Conservation (phyloP, 2,329 filamentous ascomycete species). For the Fusarium liriodendri region DNA sequence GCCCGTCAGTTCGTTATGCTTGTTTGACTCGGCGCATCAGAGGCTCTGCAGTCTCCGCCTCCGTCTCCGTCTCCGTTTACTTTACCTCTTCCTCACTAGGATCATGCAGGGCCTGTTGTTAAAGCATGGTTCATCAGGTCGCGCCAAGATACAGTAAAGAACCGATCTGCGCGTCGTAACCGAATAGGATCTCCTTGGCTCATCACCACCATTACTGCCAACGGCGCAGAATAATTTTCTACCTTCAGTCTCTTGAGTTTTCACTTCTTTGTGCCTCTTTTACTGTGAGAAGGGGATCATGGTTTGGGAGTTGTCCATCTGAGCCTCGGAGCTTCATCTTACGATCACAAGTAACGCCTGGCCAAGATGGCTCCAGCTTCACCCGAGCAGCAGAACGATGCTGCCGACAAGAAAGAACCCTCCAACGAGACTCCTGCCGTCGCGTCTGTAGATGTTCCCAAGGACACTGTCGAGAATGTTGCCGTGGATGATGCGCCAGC, state of each 20-base stretch:
- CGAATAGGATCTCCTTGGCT: background rate
- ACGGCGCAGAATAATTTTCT: background rate
- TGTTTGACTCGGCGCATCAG: conserved; percentile 19
- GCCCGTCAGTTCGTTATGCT: conserved; percentile 26
- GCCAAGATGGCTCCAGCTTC: conserved; percentile 25
- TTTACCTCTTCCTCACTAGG: conserved; percentile 13
- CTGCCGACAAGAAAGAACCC: background rate
- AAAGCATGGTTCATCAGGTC: conserved; percentile 1
- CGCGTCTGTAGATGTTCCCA: background rate
- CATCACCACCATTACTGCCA: conserved; percentile 1
- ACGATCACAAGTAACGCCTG: conserved; percentile 3
- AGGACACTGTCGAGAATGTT: background rate
- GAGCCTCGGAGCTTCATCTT: background rate
- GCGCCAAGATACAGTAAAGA: conserved; percentile 7
- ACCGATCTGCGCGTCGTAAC: background rate
- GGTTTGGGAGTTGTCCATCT: background rate
- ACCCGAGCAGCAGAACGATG: conserved; percentile 7
- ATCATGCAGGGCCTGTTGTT: conserved; percentile 10
- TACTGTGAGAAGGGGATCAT: background rate
- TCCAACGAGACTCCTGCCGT: background rate
- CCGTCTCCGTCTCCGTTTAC: conserved; percentile 7
- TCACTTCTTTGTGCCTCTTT: background rate
- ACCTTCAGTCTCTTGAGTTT: background rate
- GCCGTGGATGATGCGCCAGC: background rate
- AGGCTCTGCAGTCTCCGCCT: conserved; percentile 21